Conservation (phyloP, 1,139 yeast genomes). For the Ogataea hybrid region DNA sequence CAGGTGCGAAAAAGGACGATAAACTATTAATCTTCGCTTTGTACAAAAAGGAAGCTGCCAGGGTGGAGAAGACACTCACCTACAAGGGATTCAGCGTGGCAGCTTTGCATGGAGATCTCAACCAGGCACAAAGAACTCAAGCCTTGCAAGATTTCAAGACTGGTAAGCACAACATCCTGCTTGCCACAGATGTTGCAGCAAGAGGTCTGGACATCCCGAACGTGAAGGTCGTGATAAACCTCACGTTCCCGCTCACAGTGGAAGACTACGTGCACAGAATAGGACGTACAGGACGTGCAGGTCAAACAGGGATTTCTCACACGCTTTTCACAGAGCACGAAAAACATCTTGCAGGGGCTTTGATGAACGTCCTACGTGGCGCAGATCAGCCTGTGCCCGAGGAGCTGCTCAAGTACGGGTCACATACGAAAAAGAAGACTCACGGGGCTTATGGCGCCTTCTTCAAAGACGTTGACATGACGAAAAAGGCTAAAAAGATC, state of each 20-base stretch:
- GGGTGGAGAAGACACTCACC: constrained; percentile 75
- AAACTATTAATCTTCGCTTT: constrained; percentile 89
- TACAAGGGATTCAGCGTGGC: constrained; percentile 79
- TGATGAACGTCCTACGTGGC: constrained; percentile 86
- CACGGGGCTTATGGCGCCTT: constrained; percentile 97
- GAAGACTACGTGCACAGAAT: constrained; percentile 98
- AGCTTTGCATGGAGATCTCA: constrained; percentile 94
- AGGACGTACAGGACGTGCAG: constrained; percentile 99
- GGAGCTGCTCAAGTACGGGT: constrained; percentile 90
- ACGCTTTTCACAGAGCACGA: constrained; percentile 96
- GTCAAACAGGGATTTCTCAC: constrained; percentile 91
- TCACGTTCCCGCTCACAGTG: constrained; percentile 95
- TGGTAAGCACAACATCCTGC: constrained; percentile 71
- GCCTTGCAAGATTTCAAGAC: constrained; percentile 84
- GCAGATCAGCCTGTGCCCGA: constrained; percentile 98
- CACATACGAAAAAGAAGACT: constrained; percentile 96
- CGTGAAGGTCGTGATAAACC: constrained; percentile 91
- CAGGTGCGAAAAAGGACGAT: constrained; percentile 63
- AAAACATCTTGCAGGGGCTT: constrained; percentile 93
- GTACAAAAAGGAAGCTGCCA: constrained; percentile 93
- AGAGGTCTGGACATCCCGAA: constrained; percentile 98
- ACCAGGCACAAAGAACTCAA: constrained; percentile 87
- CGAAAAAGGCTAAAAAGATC: constrained; percentile 87
- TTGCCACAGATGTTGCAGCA: constrained; percentile 99
- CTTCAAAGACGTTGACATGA: constrained; percentile 86